Evolutionary conservation across 176 grass and related monocot genomes (phyloP), one percentile per base, ranked within the genome.

Genomic region (Oryza officinalis): DNA sequence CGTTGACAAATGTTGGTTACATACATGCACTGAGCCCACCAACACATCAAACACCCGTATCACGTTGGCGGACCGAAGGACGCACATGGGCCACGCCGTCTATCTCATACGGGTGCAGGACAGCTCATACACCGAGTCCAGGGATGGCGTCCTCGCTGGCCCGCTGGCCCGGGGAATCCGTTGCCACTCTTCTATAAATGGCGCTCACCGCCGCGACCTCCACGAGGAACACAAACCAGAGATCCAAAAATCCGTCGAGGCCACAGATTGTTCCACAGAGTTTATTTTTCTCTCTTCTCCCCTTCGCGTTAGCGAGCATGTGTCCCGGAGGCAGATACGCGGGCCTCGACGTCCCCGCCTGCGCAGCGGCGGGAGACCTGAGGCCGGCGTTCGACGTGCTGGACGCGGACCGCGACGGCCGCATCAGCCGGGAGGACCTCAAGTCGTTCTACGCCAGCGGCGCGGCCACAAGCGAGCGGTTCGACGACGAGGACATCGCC

Each of bases 391-490:
- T 99, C 82, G 97, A 96, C 85, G 83, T 92, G 46, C 89, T 99
- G 71, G 97, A 99, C 86, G 88, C 91, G 28, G 97, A 99, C 87
- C 89, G 35, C 54, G 97, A 99, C 74, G 97, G 97, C 78, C 86
- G 88, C 80, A 99, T 99, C 91, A 94, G 97, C 89, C 87, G 86
- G 64, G 87, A 94, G 7, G 97, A 99, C 74, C 97, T 99, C 89
- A 96, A 92, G 84, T 68, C 80, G 7, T 99, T 99, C 91, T 99
- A 90, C 89, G 87, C 83, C 80, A 37, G 43, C 65, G n/a, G 43
- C 65, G 27, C 67, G 15, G 49, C 74, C 27, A 50, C 78, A 33
- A 47, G 63, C 37, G 69, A 59, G 40, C 84, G 81, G 5, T 77
- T 87, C 78, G 80, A 85, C 43, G 96, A 99, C 72, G 93, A 94